phyloP scores from a whole-genome alignment of 345 rosid species.

The Moricandia arvensis region DNA sequence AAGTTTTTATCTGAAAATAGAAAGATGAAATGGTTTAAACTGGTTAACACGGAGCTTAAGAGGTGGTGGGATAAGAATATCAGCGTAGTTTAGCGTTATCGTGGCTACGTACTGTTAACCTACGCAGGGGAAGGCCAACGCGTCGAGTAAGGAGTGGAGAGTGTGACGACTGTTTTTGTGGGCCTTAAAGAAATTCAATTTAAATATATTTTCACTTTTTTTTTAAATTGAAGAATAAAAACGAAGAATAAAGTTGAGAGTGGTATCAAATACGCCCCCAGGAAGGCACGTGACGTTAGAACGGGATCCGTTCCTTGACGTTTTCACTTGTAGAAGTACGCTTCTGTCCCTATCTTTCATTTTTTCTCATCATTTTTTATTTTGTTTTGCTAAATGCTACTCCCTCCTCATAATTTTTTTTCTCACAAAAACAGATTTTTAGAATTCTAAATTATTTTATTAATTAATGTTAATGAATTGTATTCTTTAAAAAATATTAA shows the following conservation, averaged over 20 bases:
- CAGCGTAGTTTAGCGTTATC: slow-evolving; percentile 9
- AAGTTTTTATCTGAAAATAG: slow-evolving; percentile 25
- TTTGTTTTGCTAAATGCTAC: neutral
- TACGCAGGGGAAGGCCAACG: slow-evolving; percentile 9
- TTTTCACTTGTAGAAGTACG: neutral
- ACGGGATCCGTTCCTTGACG: slow-evolving; percentile 11
- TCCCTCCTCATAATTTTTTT: too few species aligned
- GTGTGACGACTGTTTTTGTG: slow-evolving; percentile 29
- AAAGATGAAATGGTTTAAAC: slow-evolving; percentile 26
- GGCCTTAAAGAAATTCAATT: neutral
- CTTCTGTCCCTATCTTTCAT: neutral
- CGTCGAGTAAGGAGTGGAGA: neutral
- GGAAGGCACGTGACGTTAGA: slow-evolving; percentile 6
- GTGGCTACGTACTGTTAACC: neutral
- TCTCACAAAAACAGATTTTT: too few species aligned
- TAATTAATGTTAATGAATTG: too few species aligned
- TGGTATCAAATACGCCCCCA: neutral
- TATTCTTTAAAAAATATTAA: too few species aligned
- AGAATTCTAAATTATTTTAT: too few species aligned
- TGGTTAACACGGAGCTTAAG: slow-evolving; percentile 10
- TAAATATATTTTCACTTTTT: neutral
- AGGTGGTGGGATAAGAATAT: slow-evolving; percentile 30
- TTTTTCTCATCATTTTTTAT: neutral
- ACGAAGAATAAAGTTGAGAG: neutral
- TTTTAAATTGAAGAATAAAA: neutral